phyloP scores from a whole-genome alignment of 805 yeast genomes.

The Kazachstania psychrophila region DNA sequence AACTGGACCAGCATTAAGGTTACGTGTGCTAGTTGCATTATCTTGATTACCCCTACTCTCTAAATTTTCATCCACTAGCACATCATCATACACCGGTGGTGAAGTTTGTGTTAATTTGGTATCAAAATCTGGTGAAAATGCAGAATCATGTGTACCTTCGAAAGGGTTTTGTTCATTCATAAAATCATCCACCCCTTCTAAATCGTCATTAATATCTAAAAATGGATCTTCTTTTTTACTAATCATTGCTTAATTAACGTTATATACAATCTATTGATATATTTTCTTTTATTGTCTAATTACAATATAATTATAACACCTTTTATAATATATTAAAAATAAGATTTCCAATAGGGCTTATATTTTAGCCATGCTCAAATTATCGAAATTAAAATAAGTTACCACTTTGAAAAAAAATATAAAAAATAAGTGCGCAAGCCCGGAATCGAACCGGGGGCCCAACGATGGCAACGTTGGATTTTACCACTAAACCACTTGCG shows the following conservation, averaged over 20 bases:
- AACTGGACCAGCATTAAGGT: background rate
- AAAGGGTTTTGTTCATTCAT: constrained; percentile 16
- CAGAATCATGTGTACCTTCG: constrained; percentile 7
- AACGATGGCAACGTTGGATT: constrained; percentile 11
- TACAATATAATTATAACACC: too few relatives aligned
- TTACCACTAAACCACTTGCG: constrained; percentile 11
- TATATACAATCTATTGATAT: too few relatives aligned
- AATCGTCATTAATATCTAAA: constrained; percentile 17
- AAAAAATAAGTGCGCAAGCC: constrained; percentile 8
- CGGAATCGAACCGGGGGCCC: constrained; percentile 12
- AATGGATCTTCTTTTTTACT: constrained; percentile 1
- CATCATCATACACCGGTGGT: background rate
- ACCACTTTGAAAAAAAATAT: background rate
- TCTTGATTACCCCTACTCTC: constrained; percentile 5
- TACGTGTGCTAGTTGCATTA: constrained; percentile 4
- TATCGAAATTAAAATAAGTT: too few relatives aligned
- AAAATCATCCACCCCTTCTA: constrained; percentile 25
- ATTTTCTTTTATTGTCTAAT: too few relatives aligned
- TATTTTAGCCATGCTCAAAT: too few relatives aligned
- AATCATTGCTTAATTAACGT: background rate
- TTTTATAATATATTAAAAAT: too few relatives aligned
- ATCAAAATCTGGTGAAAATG: background rate
- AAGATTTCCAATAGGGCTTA: too few relatives aligned
- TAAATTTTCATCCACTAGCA: background rate
- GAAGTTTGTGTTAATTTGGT: background rate